Evolutionary conservation across 805 yeast genomes (phyloP), one percentile per base, ranked within the genome.

Genomic region (Danielia reshetovae): DNA sequence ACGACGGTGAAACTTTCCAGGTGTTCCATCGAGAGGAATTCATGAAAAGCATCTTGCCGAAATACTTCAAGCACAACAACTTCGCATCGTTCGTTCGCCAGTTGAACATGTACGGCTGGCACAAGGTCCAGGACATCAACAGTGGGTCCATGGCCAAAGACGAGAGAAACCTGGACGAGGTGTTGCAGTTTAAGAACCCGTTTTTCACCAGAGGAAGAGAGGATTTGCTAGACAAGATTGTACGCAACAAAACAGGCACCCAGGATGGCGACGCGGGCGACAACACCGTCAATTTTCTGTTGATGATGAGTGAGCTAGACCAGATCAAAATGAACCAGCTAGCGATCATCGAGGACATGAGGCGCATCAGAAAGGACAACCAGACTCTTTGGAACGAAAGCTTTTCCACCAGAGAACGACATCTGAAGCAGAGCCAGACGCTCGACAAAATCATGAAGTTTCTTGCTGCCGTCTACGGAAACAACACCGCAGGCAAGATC

Each of bases 51-150:
- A 81, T 93, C 18, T 63, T 93, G 42, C 98, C 99, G 4, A 80
- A 81, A 52, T 93, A 87, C 63, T 93, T 89, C 70, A 93, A 93
- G 59, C 98, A 93, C 62, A 82, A 85, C 41, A 90, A 93, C 57
- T 89, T 93, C 62, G 94, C 97, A 14, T 81, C 93, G 21, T 93
- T 93, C 70, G 97, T 93, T 11, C 77, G 98, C 42, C 98, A 90
- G 57, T 70, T 90, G 51, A 90, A 90, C 62, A 90, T 93, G 98
- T 93, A 93, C 57, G 98, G 98, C 8, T 93, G 97, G 96, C 97
- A 89, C 65, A 93, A 93, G 61, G 93, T 93, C 4, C 98, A 93
- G 60, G 97, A 93, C 60, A 78, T 89, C 15, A 84, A 65, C 38
- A 74, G 83, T 17, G 97, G 94, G 2, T 74, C 89, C 4, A 61